These are phyloP conservation scores for Sphaerulina vaccinii DNA, from an alignment of 2,329 filamentous ascomycete genomes.

Conservation along the genomic window DNA sequence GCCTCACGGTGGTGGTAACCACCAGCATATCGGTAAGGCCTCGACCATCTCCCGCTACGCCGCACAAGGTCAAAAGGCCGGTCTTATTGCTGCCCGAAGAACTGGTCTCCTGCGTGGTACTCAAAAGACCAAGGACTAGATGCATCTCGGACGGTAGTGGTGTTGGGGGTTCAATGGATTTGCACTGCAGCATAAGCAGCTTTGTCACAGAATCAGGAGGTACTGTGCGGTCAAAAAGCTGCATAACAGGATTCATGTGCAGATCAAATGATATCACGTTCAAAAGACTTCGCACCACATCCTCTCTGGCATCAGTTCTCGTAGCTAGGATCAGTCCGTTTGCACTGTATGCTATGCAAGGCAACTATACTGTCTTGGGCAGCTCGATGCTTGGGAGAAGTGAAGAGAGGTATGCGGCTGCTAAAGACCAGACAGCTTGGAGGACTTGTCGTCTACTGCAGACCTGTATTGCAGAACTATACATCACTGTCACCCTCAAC, in stretches of 20 bases:
- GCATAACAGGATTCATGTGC: constrained; percentile 25
- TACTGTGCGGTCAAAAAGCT: constrained; percentile 26
- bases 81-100: constrained; percentile 99
- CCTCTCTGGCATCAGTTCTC: neutral
- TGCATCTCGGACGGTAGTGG: constrained; percentile 31
- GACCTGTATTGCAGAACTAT: too few relatives aligned
- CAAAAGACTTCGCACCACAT: constrained; percentile 14
- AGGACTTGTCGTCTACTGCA: neutral
- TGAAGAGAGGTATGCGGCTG: neutral
- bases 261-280: constrained; percentile 30
- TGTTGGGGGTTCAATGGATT: constrained; percentile 34
- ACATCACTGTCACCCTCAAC: too few relatives aligned
- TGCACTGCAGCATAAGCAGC: constrained; percentile 25
- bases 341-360: neutral
- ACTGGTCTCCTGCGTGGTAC: constrained; percentile 99
- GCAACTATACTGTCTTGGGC: neutral
- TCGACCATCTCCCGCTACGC: constrained; percentile 99
- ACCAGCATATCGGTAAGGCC: constrained; percentile 99
- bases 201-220: constrained; percentile 29
- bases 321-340: constrained; percentile 1
- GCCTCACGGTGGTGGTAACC: constrained; percentile 79
- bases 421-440: neutral
- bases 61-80: constrained; percentile 97
- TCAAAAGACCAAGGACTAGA: constrained; percentile 94
- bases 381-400: neutral